Base-by-base conservation (phyloP, 495 filamentous ascomycete genomes). In the Penicillium parvum region DNA sequence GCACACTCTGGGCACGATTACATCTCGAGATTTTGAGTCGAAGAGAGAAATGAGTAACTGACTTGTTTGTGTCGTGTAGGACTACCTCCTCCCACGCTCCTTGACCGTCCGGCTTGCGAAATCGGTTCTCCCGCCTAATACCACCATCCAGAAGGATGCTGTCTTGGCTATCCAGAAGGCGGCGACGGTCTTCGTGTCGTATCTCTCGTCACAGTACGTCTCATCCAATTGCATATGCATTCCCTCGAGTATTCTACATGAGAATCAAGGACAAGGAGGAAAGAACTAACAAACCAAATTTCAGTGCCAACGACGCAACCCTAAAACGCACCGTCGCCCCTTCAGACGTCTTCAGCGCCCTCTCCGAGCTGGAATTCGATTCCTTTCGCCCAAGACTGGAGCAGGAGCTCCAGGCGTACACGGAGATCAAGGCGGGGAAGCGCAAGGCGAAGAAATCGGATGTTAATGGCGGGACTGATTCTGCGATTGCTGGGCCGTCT, bases 121-220 rank as follows among this genome's bases (percentile, higher is more conserved):
- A 74, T 85, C 88, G 43, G 89, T 95, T n/a, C 76, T 98, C n/a
- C 92, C 92, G 0, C 79, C 90, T 5, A 95, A 96, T 58, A 96
- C 92, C 1, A 85, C 88, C 48, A 87, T 98, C 37, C 88, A 95
- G 53, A 95, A 90, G 48, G 91, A 96, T 65, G 92, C 92, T 3
- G 77, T 96, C 26, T 58, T 92, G 19, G 92, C 94, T 0, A 81
- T 98, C 61, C 86, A 85, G 48, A 96, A 97, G 71, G 85, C 86
- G 41, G 89, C 91, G 3, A 95, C 89, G 2, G 88, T 98, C 0
- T 98, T 98, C 61, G 81, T 97, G 21, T 96, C 81, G 58, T 90
- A 96, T 62, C 68, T 98, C 19, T 84, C 87, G 29, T 78, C 82
- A 47, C 76, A 83, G 90, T 97, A 82, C 41, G 83, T 44, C 30